These are phyloP conservation scores for Globisporangium rhizosaccharum DNA, from an alignment of 352 stramenopile genomes.

Conservation along the genomic window DNA sequence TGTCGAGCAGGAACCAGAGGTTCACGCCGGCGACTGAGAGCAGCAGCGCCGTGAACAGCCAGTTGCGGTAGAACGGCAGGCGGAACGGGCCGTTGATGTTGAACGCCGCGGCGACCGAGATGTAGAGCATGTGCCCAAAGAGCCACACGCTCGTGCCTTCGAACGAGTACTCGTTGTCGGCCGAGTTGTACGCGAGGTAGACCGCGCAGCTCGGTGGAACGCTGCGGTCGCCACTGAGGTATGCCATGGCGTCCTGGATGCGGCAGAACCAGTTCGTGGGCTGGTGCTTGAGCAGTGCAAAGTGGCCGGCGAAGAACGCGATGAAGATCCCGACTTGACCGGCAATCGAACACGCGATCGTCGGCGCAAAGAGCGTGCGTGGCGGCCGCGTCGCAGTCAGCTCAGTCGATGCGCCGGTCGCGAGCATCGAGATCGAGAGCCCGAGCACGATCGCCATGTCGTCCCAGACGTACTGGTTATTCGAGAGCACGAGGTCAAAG, in stretches of 20 bases:
- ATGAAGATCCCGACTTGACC: conserved; percentile 43
- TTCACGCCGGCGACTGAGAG: conserved; percentile 26
- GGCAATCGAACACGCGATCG: conserved; percentile 37
- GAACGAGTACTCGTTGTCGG: conserved; percentile 35
- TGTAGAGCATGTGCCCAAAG: conserved; percentile 50
- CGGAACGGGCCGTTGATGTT: conserved; percentile 51
- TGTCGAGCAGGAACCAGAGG: conserved; percentile 51
- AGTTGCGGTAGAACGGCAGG: conserved; percentile 42
- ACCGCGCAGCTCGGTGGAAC: conserved; percentile 9
- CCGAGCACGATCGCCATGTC: conserved; percentile 41
- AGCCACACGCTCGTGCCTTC: conserved; percentile 54
- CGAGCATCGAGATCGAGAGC: conserved; percentile 46
- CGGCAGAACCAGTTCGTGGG: conserved; percentile 35
- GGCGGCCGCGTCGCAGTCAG: conserved; percentile 31
- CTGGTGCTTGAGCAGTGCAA: conserved; percentile 17
- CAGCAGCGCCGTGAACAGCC: conserved; percentile 24
- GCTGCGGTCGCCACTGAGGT: neutral
- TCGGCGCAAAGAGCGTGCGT: conserved; percentile 38
- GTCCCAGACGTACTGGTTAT: conserved; percentile 58
- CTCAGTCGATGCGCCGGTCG: conserved; percentile 22
- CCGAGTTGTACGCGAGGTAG: conserved; percentile 16
- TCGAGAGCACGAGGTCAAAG: conserved; percentile 29
- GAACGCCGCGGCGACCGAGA: conserved; percentile 47
- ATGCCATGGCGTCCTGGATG: conserved; percentile 17
- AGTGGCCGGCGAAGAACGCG: conserved; percentile 31